Base-by-base conservation (phyloP, 139 green algal genomes). In the Chlorella vulgaris region DNA sequence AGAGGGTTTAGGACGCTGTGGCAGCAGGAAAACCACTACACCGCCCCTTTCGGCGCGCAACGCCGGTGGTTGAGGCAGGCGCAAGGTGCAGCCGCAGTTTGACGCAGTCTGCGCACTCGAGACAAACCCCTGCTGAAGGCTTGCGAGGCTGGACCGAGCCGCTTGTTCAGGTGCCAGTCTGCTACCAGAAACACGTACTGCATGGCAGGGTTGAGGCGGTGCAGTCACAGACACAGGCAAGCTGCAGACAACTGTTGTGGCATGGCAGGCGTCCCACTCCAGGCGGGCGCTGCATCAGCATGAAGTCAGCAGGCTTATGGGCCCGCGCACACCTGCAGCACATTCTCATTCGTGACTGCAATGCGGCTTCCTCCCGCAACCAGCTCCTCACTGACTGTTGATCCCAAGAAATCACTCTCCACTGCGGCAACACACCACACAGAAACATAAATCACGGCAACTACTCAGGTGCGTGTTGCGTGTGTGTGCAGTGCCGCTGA, bases 141-240 rank as follows among this genome's bases (percentile, higher is more conserved):
- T 0, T 83, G 79, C 1, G 92, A 88, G 19, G 92, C 68, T 15
- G 82, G 38, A 4, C 89, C 88, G 67, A 96, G 87, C 65, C 90
- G 82, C 66, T 85, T 87, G 76, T 94, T 92, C 15, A 98, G 88
- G 81, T 95, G 91, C 85, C 89, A 95, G 84, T 98, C 85, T 1
- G 94, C 93, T 68, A 97, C 84, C 4, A 96, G 80, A 83, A 92
- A 88, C 31, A 95, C 85, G 86, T 98, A 98, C 62, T 91, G 88
- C 69, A 94, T 74, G 0, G 31, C 31, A 67, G 33, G n/a, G 19
- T 33, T 1, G 36, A 31, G 33, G 33, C 38, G 7, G 62, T 29
- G n/a, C 28, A 71, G 33, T 4, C 5, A 18, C 3, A 15, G 51
- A 3, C 21, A 24, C 6, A 19, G 58, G 24, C 6, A 24, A 65